Percentiles rank a stretch among this genome's conserved stretches.
Conservation (phyloP, 169 alveolate genomes). For the Cryptosporidium tyzzeri region DNA sequence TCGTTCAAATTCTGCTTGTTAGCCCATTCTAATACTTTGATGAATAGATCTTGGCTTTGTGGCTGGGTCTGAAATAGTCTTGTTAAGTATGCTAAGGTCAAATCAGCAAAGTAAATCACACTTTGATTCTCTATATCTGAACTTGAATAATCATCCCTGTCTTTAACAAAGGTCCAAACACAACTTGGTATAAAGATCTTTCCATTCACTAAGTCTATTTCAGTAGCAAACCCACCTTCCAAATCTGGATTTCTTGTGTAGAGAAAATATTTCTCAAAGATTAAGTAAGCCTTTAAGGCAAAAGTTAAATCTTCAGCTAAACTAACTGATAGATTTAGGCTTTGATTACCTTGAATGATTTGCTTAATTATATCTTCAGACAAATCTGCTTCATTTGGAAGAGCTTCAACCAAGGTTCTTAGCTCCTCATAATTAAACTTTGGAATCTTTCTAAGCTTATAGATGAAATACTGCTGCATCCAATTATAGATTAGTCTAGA, state of each 20-base stretch:
- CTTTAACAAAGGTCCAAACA: conserved; percentile 15
- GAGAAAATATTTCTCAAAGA: conserved; percentile 44
- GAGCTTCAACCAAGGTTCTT: conserved; percentile 1
- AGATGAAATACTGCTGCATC: conserved; percentile 43
- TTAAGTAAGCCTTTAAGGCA: conserved; percentile 16
- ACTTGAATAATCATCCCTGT: neutral
- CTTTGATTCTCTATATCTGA: neutral
- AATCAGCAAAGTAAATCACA: conserved; percentile 15
- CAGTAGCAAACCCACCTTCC: conserved; percentile 5
- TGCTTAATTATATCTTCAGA: neutral
- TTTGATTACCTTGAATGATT: neutral
- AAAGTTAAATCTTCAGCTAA: neutral
- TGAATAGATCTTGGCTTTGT: neutral
- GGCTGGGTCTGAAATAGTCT: conserved; percentile 7
- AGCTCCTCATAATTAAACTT: neutral
- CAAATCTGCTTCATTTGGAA: neutral
- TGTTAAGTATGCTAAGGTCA: conserved; percentile 10
- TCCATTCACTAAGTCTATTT: neutral
- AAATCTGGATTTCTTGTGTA: conserved; percentile 7
- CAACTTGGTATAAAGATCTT: conserved; percentile 5
- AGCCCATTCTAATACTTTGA: conserved; percentile 11
- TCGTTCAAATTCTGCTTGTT: neutral
- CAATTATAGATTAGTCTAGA: neutral
- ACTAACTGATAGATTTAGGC: neutral
- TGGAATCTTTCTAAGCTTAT: conserved; percentile 20